phyloP scores from a whole-genome alignment of 169 alveolate genomes.

The Theileria parva region DNA sequence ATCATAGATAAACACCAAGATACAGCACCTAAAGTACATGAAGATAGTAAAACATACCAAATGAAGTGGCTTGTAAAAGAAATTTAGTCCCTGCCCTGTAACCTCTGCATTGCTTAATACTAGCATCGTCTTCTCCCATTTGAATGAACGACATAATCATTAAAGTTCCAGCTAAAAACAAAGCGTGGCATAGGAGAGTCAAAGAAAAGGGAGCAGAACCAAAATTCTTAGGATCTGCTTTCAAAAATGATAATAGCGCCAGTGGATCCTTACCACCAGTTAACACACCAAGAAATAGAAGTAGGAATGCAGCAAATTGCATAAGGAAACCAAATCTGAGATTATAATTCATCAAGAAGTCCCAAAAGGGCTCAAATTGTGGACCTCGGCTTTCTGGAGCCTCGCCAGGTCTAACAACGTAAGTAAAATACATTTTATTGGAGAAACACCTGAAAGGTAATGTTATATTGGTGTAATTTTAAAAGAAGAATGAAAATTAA shows the following conservation, averaged over 20 bases:
- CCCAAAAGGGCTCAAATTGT: constrained; percentile 88
- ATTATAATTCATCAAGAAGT: constrained; percentile 82
- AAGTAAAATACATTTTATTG: constrained; percentile 85
- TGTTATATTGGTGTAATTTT: background rate
- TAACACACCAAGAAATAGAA: constrained; percentile 70
- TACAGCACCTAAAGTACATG: constrained; percentile 66
- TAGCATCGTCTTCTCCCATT: constrained; percentile 85
- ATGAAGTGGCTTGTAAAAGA: constrained; percentile 83
- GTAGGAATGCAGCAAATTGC: constrained; percentile 71
- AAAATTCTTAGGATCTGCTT: constrained; percentile 82
- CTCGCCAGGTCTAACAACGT: constrained; percentile 92
- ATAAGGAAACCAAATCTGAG: constrained; percentile 83
- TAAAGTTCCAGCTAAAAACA: constrained; percentile 80
- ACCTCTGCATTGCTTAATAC: constrained; percentile 87
- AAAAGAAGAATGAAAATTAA: background rate
- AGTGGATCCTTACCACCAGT: constrained; percentile 81
- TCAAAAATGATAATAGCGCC: constrained; percentile 78
- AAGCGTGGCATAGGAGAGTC: constrained; percentile 79
- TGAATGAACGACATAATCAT: constrained; percentile 81
- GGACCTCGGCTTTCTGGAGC: constrained; percentile 94
- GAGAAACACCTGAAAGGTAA: background rate
- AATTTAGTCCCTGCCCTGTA: constrained; percentile 86
- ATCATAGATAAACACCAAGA: constrained; percentile 80
- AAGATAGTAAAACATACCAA: constrained; percentile 56
- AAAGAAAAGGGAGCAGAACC: constrained; percentile 83